These are phyloP conservation scores for Endocalyx cinctus DNA, from an alignment of 2,329 filamentous ascomycete species.

Conservation along the genomic window DNA sequence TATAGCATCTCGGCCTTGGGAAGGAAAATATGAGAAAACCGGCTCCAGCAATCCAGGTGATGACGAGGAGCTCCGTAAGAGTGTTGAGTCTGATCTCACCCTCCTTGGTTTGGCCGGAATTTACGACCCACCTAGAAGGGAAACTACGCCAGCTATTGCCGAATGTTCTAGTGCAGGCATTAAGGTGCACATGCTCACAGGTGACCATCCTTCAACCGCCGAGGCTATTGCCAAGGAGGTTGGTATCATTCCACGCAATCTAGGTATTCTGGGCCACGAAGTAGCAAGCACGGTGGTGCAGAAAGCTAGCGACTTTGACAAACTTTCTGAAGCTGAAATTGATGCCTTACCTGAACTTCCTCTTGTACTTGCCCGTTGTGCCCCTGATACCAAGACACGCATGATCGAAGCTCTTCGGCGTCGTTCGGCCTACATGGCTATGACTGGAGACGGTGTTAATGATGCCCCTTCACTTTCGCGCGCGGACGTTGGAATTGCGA, in stretches of 20 bases:
- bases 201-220: constrained; percentile 75
- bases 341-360: constrained; percentile 71
- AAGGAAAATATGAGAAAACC: constrained; percentile 40
- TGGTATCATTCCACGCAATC: constrained; percentile 66
- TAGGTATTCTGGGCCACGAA: constrained; percentile 53
- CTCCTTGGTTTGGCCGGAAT: constrained; percentile 82
- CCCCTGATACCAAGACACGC: constrained; percentile 79
- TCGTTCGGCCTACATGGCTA: constrained; percentile 70
- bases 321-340: constrained; percentile 68
- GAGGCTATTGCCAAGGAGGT: constrained; percentile 75
- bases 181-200: constrained; percentile 78
- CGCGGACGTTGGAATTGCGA: constrained; percentile 83
- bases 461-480: constrained; percentile 77
- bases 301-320: constrained; percentile 75
- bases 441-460: constrained; percentile 88
- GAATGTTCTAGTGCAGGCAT: constrained; percentile 71
- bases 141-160: constrained; percentile 68
- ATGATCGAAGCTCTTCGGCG: constrained; percentile 88
- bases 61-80: constrained; percentile 47
- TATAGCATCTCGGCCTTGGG: constrained; percentile 59
- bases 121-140: constrained; percentile 79
- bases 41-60: constrained; percentile 19
- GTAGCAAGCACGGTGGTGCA: constrained; percentile 68
- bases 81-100: constrained; percentile 63
- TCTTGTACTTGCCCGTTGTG: constrained; percentile 77